Evolutionary conservation across 805 yeast species (phyloP).

Genomic region (Sungouiozyma ichnusensis): DNA sequence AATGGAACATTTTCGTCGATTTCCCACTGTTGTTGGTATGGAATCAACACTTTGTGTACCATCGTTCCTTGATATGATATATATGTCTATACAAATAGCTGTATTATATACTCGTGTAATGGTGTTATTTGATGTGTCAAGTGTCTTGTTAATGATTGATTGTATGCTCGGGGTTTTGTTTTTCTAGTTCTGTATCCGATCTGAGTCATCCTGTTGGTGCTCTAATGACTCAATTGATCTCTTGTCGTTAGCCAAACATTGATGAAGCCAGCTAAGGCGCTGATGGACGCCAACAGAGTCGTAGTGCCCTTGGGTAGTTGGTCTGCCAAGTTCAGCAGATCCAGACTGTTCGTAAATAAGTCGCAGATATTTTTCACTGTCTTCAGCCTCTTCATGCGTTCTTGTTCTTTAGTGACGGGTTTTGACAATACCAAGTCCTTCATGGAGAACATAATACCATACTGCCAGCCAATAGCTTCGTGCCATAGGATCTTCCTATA

Average conservation of each 20-base stretch:
- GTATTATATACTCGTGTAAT: not conserved
- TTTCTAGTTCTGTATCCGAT: not conserved
- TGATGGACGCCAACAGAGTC: conserved; percentile 19
- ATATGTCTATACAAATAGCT: not conserved
- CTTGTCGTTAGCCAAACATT: conserved; percentile 21
- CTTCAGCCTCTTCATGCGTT: not conserved
- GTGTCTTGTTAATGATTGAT: not conserved
- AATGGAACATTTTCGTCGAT: conserved; percentile 37
- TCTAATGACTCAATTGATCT: conserved; percentile 1
- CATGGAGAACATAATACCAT: conserved; percentile 48
- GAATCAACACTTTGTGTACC: conserved; percentile 16
- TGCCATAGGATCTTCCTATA: conserved; percentile 38
- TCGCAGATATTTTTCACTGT: conserved; percentile 19
- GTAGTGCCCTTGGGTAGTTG: conserved; percentile 23
- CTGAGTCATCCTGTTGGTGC: not conserved
- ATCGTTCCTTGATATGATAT: not conserved
- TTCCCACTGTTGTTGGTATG: conserved; percentile 32
- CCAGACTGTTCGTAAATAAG: conserved; percentile 37
- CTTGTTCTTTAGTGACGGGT: not conserved
- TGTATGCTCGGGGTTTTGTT: not conserved
- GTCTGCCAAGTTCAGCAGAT: conserved; percentile 31
- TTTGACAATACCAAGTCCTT: conserved; percentile 21
- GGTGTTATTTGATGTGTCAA: not conserved
- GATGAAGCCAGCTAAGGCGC: conserved; percentile 21
- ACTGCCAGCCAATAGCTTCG: conserved; percentile 61